These are phyloP conservation scores for Juglanconis oblonga DNA, from an alignment of 2,329 filamentous ascomycete species.

Conservation along the genomic window DNA sequence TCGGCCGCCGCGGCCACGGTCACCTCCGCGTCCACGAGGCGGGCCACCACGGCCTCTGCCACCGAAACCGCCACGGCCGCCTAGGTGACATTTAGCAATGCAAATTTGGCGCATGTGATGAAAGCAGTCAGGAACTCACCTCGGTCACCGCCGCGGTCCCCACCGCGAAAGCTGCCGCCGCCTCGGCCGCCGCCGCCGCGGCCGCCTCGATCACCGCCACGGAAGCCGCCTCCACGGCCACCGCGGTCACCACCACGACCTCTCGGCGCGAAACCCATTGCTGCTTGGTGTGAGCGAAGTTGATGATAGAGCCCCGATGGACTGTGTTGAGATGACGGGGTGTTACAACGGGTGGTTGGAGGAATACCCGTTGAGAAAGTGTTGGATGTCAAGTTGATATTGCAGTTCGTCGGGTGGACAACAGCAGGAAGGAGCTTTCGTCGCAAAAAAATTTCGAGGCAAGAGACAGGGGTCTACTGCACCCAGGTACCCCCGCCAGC, in stretches of 20 bases:
- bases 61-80: constrained; percentile 31
- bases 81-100: background rate
- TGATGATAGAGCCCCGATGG: constrained; percentile 2
- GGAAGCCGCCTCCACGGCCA: constrained; percentile 33
- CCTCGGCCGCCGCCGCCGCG: constrained; percentile 29
- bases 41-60: constrained; percentile 34
- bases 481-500: constrained; percentile 16
- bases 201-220: constrained; percentile 29
- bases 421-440: constrained; percentile 10
- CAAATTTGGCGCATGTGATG: background rate
- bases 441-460: constrained; percentile 16
- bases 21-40: constrained; percentile 23
- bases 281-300: background rate
- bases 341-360: constrained; percentile 6
- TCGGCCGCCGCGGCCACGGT: constrained; percentile 39
- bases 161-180: constrained; percentile 24
- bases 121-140: background rate
- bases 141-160: constrained; percentile 27
- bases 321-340: background rate
- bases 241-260: constrained; percentile 38
- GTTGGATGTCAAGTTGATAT: constrained; percentile 5
- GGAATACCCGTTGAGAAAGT: constrained; percentile 2
- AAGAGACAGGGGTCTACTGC: constrained; percentile 4
- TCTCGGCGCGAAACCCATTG: constrained; percentile 44
- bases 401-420: constrained; percentile 10